Conservation (phyloP, 1,284 basidiomycete species). For the Melampsora americana region DNA sequence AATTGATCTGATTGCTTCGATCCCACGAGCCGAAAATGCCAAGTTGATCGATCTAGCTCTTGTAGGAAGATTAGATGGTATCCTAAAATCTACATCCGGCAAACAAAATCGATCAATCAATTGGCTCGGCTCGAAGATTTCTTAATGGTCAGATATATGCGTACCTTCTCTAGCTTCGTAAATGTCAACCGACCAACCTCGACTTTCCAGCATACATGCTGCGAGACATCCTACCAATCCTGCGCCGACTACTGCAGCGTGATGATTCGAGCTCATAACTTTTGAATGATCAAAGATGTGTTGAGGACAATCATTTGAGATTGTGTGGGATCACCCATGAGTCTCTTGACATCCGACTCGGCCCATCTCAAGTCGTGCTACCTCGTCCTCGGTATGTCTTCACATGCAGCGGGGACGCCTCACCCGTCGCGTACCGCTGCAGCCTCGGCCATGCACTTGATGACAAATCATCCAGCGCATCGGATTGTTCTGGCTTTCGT, state of each 20-base stretch:
- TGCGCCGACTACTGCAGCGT: constrained; percentile 65
- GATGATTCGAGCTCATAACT: constrained; percentile 31
- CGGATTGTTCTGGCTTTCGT: too few relatives aligned
- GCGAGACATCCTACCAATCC: constrained; percentile 92
- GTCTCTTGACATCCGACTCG: too few relatives aligned
- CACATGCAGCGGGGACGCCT: too few relatives aligned
- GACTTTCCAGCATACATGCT: constrained; percentile 77
- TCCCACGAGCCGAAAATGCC: constrained; percentile 87
- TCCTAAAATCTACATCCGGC: constrained; percentile 45
- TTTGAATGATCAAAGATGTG: too few relatives aligned
- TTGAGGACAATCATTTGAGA: too few relatives aligned
- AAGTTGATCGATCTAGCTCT: constrained; percentile 81
- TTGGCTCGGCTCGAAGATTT: not conserved
- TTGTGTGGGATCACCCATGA: too few relatives aligned
- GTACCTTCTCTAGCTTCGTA: constrained; percentile 81
- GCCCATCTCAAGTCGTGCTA: too few relatives aligned
- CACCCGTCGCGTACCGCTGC: too few relatives aligned
- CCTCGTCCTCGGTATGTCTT: too few relatives aligned
- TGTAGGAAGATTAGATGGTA: constrained; percentile 27
- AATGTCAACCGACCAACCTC: constrained; percentile 84
- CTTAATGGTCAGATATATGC: constrained; percentile 50
- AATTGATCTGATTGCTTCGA: constrained; percentile 77
- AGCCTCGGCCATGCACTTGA: too few relatives aligned
- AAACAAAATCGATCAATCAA: constrained; percentile 4
- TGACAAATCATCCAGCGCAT: too few relatives aligned